These are phyloP conservation scores for Geotrichum fermentans DNA, from an alignment of 1,139 yeast genomes.

Conservation along the genomic window DNA sequence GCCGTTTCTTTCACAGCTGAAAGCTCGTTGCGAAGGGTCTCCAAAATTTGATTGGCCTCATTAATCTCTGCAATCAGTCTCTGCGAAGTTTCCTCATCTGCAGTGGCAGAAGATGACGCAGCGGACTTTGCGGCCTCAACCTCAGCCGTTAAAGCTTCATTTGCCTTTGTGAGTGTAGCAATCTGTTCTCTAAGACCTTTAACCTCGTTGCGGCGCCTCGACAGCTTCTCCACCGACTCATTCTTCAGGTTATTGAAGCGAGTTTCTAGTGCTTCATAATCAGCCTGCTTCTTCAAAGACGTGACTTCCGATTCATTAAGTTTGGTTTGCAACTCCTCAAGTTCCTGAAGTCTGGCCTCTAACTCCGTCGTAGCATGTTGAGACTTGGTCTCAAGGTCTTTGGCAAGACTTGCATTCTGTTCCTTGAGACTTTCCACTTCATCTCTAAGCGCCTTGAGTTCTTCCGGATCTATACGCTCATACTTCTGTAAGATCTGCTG, in stretches of 20 bases:
- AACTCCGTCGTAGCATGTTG: conserved; percentile 37
- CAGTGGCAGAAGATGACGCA: conserved; percentile 28
- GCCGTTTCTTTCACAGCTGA: conserved; percentile 12
- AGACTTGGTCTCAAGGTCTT: conserved; percentile 42
- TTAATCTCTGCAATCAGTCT: conserved; percentile 19
- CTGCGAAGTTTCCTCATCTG: not conserved
- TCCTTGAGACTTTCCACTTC: conserved; percentile 37
- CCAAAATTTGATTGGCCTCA: conserved; percentile 1
- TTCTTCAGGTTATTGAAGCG: conserved; percentile 29
- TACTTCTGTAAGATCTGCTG: conserved; percentile 45
- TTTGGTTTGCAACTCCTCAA: conserved; percentile 58
- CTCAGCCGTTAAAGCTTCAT: conserved; percentile 23
- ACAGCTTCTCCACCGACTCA: conserved; percentile 34
- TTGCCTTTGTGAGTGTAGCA: conserved; percentile 21
- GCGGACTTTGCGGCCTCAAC: conserved; percentile 26
- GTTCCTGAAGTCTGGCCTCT: conserved; percentile 43
- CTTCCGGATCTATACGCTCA: conserved; percentile 46
- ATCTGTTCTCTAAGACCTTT: conserved; percentile 26
- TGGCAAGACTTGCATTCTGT: conserved; percentile 21
- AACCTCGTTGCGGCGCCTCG: conserved; percentile 28
- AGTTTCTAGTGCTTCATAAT: conserved; percentile 22
- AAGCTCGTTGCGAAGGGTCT: not conserved
- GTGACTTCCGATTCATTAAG: conserved; percentile 17
- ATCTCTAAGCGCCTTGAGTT: conserved; percentile 37
- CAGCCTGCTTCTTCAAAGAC: conserved; percentile 7